Conservation (phyloP, 768 basidiomycete genomes). For the Termitomyces sp. region DNA sequence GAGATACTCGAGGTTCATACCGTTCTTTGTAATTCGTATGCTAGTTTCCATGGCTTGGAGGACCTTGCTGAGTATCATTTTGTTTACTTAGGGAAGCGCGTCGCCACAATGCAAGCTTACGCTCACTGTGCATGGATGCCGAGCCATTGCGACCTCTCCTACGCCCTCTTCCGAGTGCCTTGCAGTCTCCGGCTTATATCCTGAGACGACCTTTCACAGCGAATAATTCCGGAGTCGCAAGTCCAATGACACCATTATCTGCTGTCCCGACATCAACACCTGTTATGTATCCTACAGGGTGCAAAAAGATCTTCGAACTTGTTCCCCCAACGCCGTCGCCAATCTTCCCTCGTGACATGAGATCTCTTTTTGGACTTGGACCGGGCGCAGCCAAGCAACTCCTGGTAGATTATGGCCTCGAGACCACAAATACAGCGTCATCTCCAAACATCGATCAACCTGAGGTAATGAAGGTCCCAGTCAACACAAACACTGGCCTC, state of each 20-base stretch:
- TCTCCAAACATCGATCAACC: conserved; percentile 24
- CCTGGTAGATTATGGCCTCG: conserved; percentile 42
- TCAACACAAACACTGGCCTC: conserved; percentile 5
- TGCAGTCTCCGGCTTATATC: conserved; percentile 39
- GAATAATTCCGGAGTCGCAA: conserved; percentile 19
- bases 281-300: background rate
- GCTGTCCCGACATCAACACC: conserved; percentile 19
- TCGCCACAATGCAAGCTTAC: conserved; percentile 35
- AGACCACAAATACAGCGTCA: conserved; percentile 19
- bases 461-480: conserved; percentile 3
- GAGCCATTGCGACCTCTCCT: conserved; percentile 48
- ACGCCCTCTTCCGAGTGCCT: conserved; percentile 44
- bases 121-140: conserved; percentile 28
- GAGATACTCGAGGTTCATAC: conserved; percentile 41
- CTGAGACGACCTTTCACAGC: conserved; percentile 16
- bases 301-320: conserved; percentile 12
- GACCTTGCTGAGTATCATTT: background rate
- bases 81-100: conserved; percentile 39
- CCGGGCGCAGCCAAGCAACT: conserved; percentile 37
- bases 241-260: conserved; percentile 26
- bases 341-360: conserved; percentile 44
- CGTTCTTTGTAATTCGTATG: conserved; percentile 46
- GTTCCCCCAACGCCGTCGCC: conserved; percentile 37
- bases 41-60: conserved; percentile 4
- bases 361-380: conserved; percentile 39